Conservation (phyloP, 208 protist species). For the Wallacemonas rigidus region DNA sequence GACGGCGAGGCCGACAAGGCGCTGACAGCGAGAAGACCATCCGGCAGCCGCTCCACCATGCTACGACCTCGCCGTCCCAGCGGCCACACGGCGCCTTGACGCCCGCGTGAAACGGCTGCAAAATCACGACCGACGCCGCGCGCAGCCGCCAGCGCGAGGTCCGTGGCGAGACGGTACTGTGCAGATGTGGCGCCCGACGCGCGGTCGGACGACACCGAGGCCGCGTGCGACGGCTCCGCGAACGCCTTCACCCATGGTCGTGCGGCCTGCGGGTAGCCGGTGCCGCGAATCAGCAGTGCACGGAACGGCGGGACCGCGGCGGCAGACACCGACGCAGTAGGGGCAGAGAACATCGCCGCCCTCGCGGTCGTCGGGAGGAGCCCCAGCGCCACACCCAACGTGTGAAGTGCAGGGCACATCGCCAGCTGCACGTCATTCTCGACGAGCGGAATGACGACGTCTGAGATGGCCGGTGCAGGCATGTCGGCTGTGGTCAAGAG, state of each 20-base stretch:
- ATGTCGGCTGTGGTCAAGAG: neutral
- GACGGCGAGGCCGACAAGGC: slow-evolving; percentile 22
- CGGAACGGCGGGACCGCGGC: slow-evolving; percentile 28
- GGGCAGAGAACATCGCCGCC: too few species aligned
- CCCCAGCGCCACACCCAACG: slow-evolving; percentile 9
- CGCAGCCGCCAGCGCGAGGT: slow-evolving; percentile 16
- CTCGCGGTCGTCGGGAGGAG: neutral
- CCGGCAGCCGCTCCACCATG: slow-evolving; percentile 68
- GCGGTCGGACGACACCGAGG: neutral
- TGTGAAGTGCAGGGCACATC: neutral
- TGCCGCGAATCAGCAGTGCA: slow-evolving; percentile 27
- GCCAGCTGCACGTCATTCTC: neutral
- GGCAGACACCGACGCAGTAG: neutral
- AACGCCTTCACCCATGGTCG: slow-evolving; percentile 68
- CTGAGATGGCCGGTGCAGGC: neutral
- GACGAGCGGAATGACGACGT: slow-evolving; percentile 11
- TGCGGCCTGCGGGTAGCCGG: slow-evolving; percentile 34
- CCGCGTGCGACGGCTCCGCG: slow-evolving; percentile 29
- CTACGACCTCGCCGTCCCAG: slow-evolving; percentile 60
- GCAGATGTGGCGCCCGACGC: slow-evolving; percentile 20
- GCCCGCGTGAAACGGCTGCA: slow-evolving; percentile 41
- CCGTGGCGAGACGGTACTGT: slow-evolving; percentile 39
- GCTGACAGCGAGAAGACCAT: slow-evolving; percentile 44
- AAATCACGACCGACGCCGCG: slow-evolving; percentile 24
- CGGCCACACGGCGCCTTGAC: slow-evolving; percentile 42